These are phyloP conservation scores for Kwoniella dejecticola DNA, from an alignment of 768 basidiomycete genomes.

Conservation along the genomic window DNA sequence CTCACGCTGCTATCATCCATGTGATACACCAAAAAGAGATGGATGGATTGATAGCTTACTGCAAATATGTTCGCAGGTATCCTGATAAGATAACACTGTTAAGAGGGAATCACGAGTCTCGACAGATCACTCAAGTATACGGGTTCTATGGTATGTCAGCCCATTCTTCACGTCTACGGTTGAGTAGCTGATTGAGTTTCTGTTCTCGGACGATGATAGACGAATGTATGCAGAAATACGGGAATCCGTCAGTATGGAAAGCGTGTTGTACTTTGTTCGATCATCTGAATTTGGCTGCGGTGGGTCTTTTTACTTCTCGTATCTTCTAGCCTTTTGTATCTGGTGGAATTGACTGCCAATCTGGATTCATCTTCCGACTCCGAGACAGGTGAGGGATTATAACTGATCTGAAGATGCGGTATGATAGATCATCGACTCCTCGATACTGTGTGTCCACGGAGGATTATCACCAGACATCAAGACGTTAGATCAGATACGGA, in stretches of 20 bases:
- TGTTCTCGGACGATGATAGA: conserved; percentile 58
- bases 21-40: no score
- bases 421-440: conserved; percentile 84
- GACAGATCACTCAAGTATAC: conserved; percentile 99
- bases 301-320: no score
- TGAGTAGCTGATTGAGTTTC: not conserved
- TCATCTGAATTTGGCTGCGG: conserved; percentile 89
- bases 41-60: no score
- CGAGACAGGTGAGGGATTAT: no score
- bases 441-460: conserved; percentile 90
- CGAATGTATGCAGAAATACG: conserved; percentile 98
- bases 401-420: no score
- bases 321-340: no score
- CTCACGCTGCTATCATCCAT: not conserved
- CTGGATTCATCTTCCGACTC: no score
- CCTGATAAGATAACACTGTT: conserved; percentile 96
- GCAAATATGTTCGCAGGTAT: conserved; percentile 66
- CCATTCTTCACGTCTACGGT: not conserved
- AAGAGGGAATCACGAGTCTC: conserved; percentile 96
- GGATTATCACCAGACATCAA: conserved; percentile 94
- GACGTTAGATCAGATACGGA: conserved; percentile 90
- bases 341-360: no score
- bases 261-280: conserved; percentile 96
- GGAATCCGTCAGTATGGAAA: conserved; percentile 92
- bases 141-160: conserved; percentile 85